These are phyloP conservation scores for Eimeria necatrix DNA, from an alignment of 169 alveolate species.

Conservation along the genomic window DNA sequence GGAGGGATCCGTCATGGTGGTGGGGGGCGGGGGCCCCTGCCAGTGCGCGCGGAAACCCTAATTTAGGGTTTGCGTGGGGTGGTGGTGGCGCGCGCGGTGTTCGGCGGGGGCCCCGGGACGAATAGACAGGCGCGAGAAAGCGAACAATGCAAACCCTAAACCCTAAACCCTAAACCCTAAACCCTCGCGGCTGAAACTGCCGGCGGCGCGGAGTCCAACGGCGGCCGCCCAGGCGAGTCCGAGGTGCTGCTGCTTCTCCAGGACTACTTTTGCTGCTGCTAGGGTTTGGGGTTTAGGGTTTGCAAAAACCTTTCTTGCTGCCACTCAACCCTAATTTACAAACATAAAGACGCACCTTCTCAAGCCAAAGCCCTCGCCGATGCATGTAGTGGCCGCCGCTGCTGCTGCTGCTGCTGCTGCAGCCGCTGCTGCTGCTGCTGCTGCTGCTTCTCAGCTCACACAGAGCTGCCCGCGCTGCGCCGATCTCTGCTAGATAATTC, in stretches of 20 bases:
- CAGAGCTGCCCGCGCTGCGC: background rate
- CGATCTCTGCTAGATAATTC: background rate
- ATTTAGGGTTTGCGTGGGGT: background rate
- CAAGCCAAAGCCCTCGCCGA: background rate
- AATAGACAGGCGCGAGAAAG: no score
- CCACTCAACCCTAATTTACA: no score
- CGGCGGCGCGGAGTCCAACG: background rate
- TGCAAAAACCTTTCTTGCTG: no score
- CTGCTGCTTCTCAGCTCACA: no score
- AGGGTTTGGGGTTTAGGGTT: background rate
- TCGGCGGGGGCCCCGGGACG: background rate
- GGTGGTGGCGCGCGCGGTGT: background rate
- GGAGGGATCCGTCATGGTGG: background rate
- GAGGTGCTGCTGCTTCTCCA: slow-evolving; percentile 8
- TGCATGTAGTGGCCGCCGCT: background rate
- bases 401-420: slow-evolving; percentile 1
- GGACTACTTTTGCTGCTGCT: no score
- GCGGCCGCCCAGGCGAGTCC: background rate
- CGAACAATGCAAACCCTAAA: background rate
- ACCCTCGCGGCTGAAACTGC: background rate
- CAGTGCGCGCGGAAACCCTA: background rate
- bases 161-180: slow-evolving; percentile 45
- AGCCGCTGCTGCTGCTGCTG: slow-evolving; percentile 31
- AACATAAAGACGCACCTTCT: background rate
- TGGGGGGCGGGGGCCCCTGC: background rate